These are phyloP conservation scores for Sporodiniella umbellata DNA, from an alignment of 371 early-diverging fungal genomes.

Conservation along the genomic window DNA sequence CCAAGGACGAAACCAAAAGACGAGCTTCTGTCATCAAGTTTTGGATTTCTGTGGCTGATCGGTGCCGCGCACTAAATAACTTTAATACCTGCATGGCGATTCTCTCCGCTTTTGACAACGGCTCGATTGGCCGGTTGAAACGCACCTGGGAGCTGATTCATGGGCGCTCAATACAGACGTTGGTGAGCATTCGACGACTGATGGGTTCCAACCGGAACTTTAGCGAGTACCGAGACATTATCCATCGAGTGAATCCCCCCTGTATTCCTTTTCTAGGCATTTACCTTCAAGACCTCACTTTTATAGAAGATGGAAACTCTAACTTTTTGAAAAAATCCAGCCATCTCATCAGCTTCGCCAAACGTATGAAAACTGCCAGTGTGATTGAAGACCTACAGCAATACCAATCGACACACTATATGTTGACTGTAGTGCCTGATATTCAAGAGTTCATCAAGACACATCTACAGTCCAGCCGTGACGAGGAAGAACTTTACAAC, in stretches of 20 bases:
- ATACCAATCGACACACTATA: slow-evolving; percentile 79
- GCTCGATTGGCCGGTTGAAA: slow-evolving; percentile 82
- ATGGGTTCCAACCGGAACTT: slow-evolving; percentile 84
- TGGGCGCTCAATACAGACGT: slow-evolving; percentile 38
- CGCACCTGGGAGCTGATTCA: slow-evolving; percentile 77
- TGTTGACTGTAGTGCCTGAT: slow-evolving; percentile 73
- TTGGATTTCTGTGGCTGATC: slow-evolving; percentile 83
- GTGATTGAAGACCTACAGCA: slow-evolving; percentile 90
- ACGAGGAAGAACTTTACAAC: slow-evolving; percentile 64
- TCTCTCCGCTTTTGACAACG: slow-evolving; percentile 82
- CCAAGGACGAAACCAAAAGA: slow-evolving; percentile 76
- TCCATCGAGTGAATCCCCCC: slow-evolving; percentile 83
- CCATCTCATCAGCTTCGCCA: slow-evolving; percentile 86
- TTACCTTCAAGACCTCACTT: slow-evolving; percentile 89
- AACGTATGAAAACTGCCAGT: slow-evolving; percentile 83
- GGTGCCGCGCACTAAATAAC: slow-evolving; percentile 52
- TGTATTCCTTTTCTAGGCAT: slow-evolving; percentile 90
- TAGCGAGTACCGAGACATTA: slow-evolving; percentile 75
- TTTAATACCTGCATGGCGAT: slow-evolving; percentile 88
- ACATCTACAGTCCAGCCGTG: slow-evolving; percentile 50
- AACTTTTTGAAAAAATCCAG: slow-evolving; percentile 46
- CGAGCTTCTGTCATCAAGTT: slow-evolving; percentile 74
- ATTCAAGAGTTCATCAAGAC: slow-evolving; percentile 74
- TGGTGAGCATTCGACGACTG: slow-evolving; percentile 53
- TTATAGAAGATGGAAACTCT: slow-evolving; percentile 90